phyloP scores from a whole-genome alignment of 495 filamentous ascomycete species.

The Acidiella bohemica region DNA sequence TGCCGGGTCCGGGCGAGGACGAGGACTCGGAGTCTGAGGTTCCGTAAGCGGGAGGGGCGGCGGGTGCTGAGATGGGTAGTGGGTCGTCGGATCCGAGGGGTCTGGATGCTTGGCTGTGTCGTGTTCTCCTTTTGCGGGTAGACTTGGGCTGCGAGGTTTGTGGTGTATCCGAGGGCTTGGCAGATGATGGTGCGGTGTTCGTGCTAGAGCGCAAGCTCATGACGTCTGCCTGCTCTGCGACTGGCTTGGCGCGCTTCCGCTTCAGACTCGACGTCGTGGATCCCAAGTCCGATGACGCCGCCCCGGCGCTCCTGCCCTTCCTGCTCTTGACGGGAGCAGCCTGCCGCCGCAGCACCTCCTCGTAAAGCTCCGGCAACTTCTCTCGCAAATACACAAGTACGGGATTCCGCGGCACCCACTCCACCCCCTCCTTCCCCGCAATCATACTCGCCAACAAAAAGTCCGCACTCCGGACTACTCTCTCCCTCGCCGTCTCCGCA shows the following conservation, averaged over 20 bases:
- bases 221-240: too few species aligned
- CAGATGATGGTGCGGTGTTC: too few species aligned
- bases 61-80: too few species aligned
- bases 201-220: too few species aligned
- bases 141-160: too few species aligned
- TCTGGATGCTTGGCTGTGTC: too few species aligned
- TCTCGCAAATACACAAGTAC: conserved; percentile 40
- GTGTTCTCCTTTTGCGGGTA: too few species aligned
- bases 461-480: conserved; percentile 39
- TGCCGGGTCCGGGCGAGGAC: too few species aligned
- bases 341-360: not conserved
- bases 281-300: not conserved
- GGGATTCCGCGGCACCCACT: conserved; percentile 42
- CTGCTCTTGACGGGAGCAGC: not conserved
- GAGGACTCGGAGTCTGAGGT: too few species aligned
- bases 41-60: too few species aligned
- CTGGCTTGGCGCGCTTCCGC: conserved; percentile 9
- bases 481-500: conserved; percentile 34
- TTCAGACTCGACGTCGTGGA: conserved; percentile 16
- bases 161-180: too few species aligned
- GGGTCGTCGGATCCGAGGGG: too few species aligned
- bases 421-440: conserved; percentile 39
- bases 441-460: conserved; percentile 49
- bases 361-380: conserved; percentile 32
- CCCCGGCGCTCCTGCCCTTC: not conserved